Conservation (phyloP, 1,284 basidiomycete species). For the Amylostereum areolatum region DNA sequence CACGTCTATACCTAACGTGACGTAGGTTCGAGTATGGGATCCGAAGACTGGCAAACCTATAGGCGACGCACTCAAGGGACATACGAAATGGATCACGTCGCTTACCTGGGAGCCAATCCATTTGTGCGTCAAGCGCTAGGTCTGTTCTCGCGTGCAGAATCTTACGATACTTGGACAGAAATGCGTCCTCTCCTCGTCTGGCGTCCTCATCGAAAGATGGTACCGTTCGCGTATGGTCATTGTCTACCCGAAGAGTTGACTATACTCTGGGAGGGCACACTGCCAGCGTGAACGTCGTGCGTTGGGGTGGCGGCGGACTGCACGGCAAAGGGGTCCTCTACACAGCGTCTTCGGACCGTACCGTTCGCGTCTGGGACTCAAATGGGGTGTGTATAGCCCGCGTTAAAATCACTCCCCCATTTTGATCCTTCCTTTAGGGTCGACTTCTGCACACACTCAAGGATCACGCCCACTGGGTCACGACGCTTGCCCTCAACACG, state of each 20-base stretch:
- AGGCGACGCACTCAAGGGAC: slow-evolving; percentile 84
- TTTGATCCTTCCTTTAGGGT: slow-evolving; percentile 35
- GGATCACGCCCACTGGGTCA: slow-evolving; percentile 99
- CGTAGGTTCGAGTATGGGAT: slow-evolving; percentile 81
- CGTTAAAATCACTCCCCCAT: too few species aligned
- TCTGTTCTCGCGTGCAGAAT: neutral
- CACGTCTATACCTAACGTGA: neutral
- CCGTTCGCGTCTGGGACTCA: slow-evolving; percentile 92
- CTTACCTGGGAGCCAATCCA: slow-evolving; percentile 97
- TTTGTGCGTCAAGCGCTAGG: slow-evolving; percentile 42
- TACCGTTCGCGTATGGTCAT: slow-evolving; percentile 92
- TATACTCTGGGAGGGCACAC: slow-evolving; percentile 92
- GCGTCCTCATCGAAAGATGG: slow-evolving; percentile 96
- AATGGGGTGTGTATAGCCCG: slow-evolving; percentile 46
- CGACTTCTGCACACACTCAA: slow-evolving; percentile 70
- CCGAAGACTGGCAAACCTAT: slow-evolving; percentile 81
- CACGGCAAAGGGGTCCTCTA: slow-evolving; percentile 77
- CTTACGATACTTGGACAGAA: slow-evolving; percentile 36
- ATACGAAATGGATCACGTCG: slow-evolving; percentile 97
- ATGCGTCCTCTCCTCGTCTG: slow-evolving; percentile 71
- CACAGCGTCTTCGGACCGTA: slow-evolving; percentile 91
- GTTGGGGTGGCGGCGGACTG: slow-evolving; percentile 85
- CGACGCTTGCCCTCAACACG: slow-evolving; percentile 91
- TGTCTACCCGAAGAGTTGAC: slow-evolving; percentile 65
- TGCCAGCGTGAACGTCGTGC: slow-evolving; percentile 90